A percentile compares a stretch with the other conserved stretches of the same genome.
These are phyloP conservation scores for Phytophthora fragariaefolia DNA, from an alignment of 352 stramenopile genomes.

Conservation along the genomic window DNA sequence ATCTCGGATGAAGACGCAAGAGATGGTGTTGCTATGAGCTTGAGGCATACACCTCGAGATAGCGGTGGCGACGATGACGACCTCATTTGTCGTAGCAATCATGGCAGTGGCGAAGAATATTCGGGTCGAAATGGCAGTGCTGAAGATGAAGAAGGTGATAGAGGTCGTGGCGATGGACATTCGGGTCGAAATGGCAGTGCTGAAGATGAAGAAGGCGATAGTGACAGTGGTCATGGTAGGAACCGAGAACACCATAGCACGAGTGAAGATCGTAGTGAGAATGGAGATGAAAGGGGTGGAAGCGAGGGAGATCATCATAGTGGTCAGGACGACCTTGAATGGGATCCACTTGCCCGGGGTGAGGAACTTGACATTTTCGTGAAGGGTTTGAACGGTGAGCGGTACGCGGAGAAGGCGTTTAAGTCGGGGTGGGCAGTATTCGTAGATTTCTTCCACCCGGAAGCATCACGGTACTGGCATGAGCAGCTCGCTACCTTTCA, in stretches of 20 bases:
- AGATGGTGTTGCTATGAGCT: conserved; percentile 7
- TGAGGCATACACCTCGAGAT: not conserved
- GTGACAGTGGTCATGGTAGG: not conserved
- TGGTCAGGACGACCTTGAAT: conserved; percentile 4
- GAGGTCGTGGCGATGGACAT: not conserved
- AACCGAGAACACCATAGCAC: no score
- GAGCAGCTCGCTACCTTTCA: conserved; percentile 73
- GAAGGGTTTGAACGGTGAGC: conserved; percentile 71
- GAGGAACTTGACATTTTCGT: conserved; percentile 76
- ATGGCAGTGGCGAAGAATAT: not conserved
- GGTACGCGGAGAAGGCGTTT: conserved; percentile 72
- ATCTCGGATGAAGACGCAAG: conserved; percentile 1
- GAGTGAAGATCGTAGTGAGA: not conserved
- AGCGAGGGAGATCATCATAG: not conserved
- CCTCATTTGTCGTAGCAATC: not conserved
- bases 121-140: not conserved
- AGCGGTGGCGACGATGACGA: not conserved
- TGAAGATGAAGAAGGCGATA: not conserved
- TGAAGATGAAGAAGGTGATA: no score
- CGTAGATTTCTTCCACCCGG: conserved; percentile 88
- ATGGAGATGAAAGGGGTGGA: conserved; percentile 5
- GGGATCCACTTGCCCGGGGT: conserved; percentile 46
- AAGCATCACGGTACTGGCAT: conserved; percentile 70
- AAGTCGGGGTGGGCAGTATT: conserved; percentile 72
- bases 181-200: not conserved